Conservation (phyloP, 2,329 filamentous ascomycete species). For the Nannizzia gypsea region DNA sequence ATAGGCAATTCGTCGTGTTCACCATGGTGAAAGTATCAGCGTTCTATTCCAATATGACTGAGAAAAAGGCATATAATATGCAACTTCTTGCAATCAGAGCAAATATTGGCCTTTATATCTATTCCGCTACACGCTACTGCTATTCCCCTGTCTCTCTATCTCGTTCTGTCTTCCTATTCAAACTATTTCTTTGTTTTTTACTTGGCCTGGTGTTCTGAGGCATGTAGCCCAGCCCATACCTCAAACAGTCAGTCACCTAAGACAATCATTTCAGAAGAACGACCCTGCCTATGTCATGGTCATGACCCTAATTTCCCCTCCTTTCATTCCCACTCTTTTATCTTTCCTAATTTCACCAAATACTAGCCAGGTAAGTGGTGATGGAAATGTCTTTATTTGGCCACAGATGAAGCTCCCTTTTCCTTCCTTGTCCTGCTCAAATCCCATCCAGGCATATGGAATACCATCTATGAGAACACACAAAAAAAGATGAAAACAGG, state of each 20-base stretch:
- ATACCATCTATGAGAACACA: neutral
- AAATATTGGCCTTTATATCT: neutral
- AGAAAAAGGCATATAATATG: neutral
- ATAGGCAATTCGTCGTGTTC: constrained; percentile 78
- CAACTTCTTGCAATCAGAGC: neutral
- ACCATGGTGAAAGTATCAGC: constrained; percentile 96
- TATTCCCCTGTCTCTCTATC: neutral
- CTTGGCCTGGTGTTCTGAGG: neutral
- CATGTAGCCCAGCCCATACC: constrained; percentile 2
- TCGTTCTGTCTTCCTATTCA: neutral
- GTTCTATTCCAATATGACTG: constrained; percentile 84
- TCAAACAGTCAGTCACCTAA: neutral
- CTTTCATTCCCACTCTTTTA: neutral
- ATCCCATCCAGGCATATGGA: no score
- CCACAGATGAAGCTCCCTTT: neutral
- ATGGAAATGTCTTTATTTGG: neutral
- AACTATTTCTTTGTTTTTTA: neutral
- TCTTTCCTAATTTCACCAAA: neutral
- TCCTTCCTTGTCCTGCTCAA: neutral
- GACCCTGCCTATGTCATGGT: neutral
- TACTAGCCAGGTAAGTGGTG: constrained; percentile 2
- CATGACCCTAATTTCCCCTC: neutral
- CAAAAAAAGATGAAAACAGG: neutral
- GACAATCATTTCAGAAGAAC: constrained; percentile 2
- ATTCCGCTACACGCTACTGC: neutral